Conservation (phyloP, 1,284 basidiomycete genomes). For the Sanghuangporus weigelae region DNA sequence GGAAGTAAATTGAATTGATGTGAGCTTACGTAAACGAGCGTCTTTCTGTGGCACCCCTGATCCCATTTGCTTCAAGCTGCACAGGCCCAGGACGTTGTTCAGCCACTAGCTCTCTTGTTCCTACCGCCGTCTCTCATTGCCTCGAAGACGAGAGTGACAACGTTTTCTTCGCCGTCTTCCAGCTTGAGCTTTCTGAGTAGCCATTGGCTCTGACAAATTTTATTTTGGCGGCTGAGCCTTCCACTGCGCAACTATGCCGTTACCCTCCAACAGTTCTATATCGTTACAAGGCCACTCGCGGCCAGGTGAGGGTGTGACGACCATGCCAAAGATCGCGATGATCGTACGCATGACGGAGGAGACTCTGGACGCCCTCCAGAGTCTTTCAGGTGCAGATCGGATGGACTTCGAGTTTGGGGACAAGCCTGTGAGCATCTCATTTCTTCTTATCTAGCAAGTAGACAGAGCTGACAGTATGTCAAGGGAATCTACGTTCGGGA, state of each 20-base stretch:
- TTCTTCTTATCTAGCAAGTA: not conserved
- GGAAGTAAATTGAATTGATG: conserved; percentile 1
- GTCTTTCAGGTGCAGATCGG: conserved; percentile 37
- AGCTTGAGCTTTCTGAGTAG: not conserved
- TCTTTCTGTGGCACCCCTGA: not conserved
- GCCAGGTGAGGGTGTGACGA: conserved; percentile 47
- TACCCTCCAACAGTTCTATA: conserved; percentile 47
- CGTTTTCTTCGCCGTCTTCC: not conserved
- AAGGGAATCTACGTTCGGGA: conserved; percentile 65
- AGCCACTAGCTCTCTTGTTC: not conserved
- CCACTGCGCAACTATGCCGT: conserved; percentile 43
- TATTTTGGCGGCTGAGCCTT: not conserved
- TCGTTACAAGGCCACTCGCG: conserved; percentile 51
- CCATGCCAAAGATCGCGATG: conserved; percentile 65
- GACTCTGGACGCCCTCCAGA: conserved; percentile 58
- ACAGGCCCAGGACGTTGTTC: not conserved
- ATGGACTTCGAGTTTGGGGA: conserved; percentile 58
- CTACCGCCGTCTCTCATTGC: not conserved
- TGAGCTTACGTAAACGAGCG: not conserved
- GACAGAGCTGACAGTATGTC: not conserved
- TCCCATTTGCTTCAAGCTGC: not conserved
- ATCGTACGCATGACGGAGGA: conserved; percentile 66
- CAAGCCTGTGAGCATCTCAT: conserved; percentile 40
- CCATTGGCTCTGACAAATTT: not conserved
- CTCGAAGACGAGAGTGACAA: not conserved